Base-by-base conservation (phyloP, 352 stramenopile species). In the Phytophthora litchii region DNA sequence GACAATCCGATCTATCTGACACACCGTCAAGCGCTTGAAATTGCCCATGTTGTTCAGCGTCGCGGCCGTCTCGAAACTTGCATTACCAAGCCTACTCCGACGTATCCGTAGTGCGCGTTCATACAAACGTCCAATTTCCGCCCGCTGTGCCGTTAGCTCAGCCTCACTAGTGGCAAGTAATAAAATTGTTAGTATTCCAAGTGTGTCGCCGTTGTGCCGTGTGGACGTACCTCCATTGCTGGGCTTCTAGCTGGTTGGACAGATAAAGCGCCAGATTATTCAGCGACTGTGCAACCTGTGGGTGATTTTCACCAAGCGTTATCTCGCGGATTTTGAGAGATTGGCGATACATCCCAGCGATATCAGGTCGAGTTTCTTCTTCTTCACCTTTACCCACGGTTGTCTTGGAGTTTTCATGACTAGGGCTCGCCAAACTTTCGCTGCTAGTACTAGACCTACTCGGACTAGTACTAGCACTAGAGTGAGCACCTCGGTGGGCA, bases 41-140 rank as follows among this genome's bases (percentile, higher is more conserved):
- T 88, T 94, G 31, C 85, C 85, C 21, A 94, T 87, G 45, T 94
- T 94, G 64, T 89, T 94, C 5, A 94, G 52, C 11, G 82, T 94
- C 4, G 85, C 78, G 5, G 85, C 85, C 1, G 82, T 92, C 54
- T 94, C 85, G 13, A 91, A 85, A 60, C 80, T 94, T 34, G 83
- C 78, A 25, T 89, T 91, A 0, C 84, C 84, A 25, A 94, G 70
- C 9, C 70, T 88, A 10, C 65, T 89, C 4, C 83, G 72, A 36
- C 85, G 82, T 59, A 94, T 94, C 20, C 63, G 68, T 13, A 92
- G 46, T 12, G 85, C 85, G 17, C 77, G 80, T 1, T 83, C 68
- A 42, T 91, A 94, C 3, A 92, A 29, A 46, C 77, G 61, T 11
- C 74, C 79, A 35, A 94, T 86, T 64, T 94, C 78, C 1, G 48